phyloP scores from a whole-genome alignment of 208 protist genomes.

The Dictyostelium gargantuum region DNA sequence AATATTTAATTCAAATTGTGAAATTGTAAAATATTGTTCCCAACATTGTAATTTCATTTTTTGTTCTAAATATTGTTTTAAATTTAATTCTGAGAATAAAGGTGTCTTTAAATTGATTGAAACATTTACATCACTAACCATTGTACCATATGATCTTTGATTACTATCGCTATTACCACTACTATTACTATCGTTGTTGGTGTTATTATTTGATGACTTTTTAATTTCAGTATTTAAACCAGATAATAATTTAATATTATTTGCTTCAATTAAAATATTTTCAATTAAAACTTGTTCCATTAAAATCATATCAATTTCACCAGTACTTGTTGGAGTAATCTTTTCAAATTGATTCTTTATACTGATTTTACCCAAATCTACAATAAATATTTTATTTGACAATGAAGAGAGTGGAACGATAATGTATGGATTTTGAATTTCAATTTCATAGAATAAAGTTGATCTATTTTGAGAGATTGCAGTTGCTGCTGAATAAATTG shows the following conservation, averaged over 20 bases:
- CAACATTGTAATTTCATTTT: not conserved
- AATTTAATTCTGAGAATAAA: not conserved
- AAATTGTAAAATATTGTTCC: not conserved
- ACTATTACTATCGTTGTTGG: not conserved
- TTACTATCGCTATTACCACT: no score
- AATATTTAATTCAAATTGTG: constrained; percentile 18
- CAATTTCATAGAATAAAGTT: constrained; percentile 29
- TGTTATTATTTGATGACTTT: not conserved
- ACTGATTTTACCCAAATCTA: constrained; percentile 18
- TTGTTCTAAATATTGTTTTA: not conserved
- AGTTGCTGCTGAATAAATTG: constrained; percentile 19
- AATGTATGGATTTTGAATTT: constrained; percentile 57
- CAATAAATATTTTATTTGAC: constrained; percentile 49
- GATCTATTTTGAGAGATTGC: constrained; percentile 1
- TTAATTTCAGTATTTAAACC: not conserved
- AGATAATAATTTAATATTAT: constrained; percentile 34
- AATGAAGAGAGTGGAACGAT: constrained; percentile 24
- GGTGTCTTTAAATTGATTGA: constrained; percentile 21
- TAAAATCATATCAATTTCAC: not conserved
- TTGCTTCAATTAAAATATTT: constrained; percentile 19
- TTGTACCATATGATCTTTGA: not conserved
- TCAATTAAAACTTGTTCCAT: not conserved
- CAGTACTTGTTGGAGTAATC: not conserved
- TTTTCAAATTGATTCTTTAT: constrained; percentile 26
- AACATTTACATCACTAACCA: constrained; percentile 42